These are phyloP conservation scores for Komagataella phaffii DNA, from an alignment of 805 yeast species.

Conservation along the genomic window DNA sequence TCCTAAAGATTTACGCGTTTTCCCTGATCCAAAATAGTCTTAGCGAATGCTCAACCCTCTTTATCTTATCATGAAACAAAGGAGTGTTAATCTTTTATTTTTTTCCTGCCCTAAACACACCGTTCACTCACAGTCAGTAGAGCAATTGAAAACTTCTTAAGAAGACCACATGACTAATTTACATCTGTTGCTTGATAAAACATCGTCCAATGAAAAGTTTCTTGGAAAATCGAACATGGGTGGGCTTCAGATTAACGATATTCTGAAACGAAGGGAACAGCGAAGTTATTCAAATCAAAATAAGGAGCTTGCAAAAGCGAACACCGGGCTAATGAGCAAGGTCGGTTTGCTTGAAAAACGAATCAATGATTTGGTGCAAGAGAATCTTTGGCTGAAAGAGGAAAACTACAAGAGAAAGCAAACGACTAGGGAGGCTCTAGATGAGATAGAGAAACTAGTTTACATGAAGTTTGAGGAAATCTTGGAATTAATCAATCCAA, in stretches of 20 bases:
- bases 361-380: slow-evolving; percentile 33
- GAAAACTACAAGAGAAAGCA: slow-evolving; percentile 11
- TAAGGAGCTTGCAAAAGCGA: slow-evolving; percentile 44
- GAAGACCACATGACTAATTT: neutral
- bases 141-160: neutral
- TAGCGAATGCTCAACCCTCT: neutral
- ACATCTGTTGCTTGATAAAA: neutral
- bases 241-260: neutral
- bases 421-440: slow-evolving; percentile 12
- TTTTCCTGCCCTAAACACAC: neutral
- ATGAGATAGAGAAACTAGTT: slow-evolving; percentile 28
- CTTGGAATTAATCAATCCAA: slow-evolving; percentile 5
- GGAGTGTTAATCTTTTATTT: neutral
- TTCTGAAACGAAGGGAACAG: slow-evolving; percentile 5
- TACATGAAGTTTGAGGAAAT: slow-evolving; percentile 30
- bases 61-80: neutral
- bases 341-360: slow-evolving; percentile 39
- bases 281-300: slow-evolving; percentile 30
- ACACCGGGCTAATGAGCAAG: slow-evolving; percentile 35
- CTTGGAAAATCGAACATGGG: neutral
- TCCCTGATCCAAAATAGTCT: neutral
- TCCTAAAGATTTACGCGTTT: neutral
- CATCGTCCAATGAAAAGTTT: neutral
- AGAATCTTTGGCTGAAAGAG: slow-evolving; percentile 30
- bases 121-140: neutral